Percentiles rank a stretch among this genome's conserved stretches.
These are phyloP conservation scores for Saccharum officinarum DNA, from an alignment of 176 grass and related monocot genomes.

Conservation along the genomic window DNA sequence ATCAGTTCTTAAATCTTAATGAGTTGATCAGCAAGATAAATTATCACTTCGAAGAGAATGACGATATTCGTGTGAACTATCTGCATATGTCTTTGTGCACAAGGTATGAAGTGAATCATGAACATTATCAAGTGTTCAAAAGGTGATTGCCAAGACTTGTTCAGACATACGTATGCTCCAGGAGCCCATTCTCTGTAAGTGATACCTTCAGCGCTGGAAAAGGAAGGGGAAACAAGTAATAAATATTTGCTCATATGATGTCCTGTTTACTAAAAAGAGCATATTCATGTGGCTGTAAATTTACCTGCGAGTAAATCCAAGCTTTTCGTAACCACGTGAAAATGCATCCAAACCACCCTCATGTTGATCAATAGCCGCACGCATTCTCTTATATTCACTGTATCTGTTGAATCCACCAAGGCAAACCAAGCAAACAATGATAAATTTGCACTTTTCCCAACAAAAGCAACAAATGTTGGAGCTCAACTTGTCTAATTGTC, in stretches of 20 bases:
- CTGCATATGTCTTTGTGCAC: neutral
- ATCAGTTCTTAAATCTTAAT: constrained; percentile 32
- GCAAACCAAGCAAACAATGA: neutral
- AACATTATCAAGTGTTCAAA: constrained; percentile 7
- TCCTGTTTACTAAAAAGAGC: neutral
- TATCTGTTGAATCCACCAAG: constrained; percentile 65
- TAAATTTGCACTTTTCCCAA: constrained; percentile 6
- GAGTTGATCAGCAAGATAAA: constrained; percentile 11
- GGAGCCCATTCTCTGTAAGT: constrained; percentile 97
- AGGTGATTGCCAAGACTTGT: constrained; percentile 4
- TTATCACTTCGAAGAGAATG: neutral
- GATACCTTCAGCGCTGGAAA: constrained; percentile 74
- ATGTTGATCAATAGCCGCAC: constrained; percentile 70
- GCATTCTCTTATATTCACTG: constrained; percentile 79
- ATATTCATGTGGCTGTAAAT: constrained; percentile 4
- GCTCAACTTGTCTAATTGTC: neutral
- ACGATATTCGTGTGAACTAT: neutral
- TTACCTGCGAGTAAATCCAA: constrained; percentile 82
- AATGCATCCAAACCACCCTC: constrained; percentile 98
- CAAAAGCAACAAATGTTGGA: constrained; percentile 22
- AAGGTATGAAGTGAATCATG: neutral
- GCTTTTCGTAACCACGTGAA: constrained; percentile 95
- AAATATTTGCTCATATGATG: constrained; percentile 12
- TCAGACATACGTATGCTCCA: constrained; percentile 70
- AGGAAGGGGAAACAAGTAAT: neutral